Percentiles rank a stretch among this genome's conserved stretches.
Evolutionary conservation across 2,329 filamentous ascomycete species (phyloP).

Genomic region (Xylaria sp.): DNA sequence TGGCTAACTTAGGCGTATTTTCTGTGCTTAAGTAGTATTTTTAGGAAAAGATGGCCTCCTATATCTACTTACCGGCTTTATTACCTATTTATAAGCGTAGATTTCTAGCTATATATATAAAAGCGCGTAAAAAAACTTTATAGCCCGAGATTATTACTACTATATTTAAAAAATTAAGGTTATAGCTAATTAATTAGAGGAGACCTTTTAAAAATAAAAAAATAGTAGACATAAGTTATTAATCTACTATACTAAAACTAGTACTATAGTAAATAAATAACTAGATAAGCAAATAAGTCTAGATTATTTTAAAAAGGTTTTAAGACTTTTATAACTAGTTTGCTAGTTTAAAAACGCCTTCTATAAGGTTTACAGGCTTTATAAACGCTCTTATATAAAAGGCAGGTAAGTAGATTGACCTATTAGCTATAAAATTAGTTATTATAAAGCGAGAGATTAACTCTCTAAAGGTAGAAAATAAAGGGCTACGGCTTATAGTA

Average conservation of each 20-base stretch:
- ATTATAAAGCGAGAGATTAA: background rate
- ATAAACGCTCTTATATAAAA: no score
- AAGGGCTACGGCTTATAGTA: no score
- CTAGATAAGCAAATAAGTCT: background rate
- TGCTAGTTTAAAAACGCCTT: background rate
- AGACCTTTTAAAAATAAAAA: background rate
- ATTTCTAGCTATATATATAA: background rate
- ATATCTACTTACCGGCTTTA: background rate
- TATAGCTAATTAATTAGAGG: background rate
- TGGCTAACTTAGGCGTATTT: no score
- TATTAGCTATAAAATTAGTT: background rate
- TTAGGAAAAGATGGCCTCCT: background rate
- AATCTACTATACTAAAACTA: background rate
- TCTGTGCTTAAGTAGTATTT: background rate
- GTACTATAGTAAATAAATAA: background rate
- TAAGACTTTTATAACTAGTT: background rate
- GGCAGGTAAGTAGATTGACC: background rate
- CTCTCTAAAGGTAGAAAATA: background rate
- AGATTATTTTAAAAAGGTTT: background rate
- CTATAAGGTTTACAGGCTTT: background rate
- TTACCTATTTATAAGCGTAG: background rate
- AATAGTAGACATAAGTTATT: background rate
- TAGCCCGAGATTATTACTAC: background rate
- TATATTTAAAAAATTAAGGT: background rate
- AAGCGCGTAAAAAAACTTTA: background rate